Evolutionary conservation across 441 rosid genomes (phyloP).

Genomic region (Populus tomentosa): DNA sequence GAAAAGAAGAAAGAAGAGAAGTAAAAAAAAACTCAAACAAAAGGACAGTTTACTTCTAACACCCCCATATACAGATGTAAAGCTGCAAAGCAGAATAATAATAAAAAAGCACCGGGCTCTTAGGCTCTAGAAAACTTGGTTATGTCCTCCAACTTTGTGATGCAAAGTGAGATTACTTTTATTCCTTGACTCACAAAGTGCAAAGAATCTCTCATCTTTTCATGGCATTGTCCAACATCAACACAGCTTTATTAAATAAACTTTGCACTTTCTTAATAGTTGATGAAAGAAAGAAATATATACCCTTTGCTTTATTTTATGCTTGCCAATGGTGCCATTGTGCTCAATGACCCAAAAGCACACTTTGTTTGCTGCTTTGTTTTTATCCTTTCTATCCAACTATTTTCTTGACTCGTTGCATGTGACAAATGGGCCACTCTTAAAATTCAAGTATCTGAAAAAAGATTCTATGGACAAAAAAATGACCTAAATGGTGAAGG

Average conservation of each 20-base stretch:
- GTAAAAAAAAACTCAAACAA: too few species aligned
- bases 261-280: neutral
- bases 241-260: slow-evolving; percentile 6
- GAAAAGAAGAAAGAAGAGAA: too few species aligned
- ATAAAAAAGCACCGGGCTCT: neutral
- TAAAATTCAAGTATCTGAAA: neutral
- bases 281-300: neutral
- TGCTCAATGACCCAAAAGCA: slow-evolving; percentile 5
- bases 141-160: too few species aligned
- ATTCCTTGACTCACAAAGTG: slow-evolving; percentile 11
- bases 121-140: neutral
- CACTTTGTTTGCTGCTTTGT: slow-evolving; percentile 3
- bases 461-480: neutral
- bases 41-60: too few species aligned
- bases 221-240: neutral
- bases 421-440: slow-evolving; percentile 24
- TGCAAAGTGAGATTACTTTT: slow-evolving; percentile 1
- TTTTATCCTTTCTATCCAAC: neutral
- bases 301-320: neutral
- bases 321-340: neutral
- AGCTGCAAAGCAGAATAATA: neutral
- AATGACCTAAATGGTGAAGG: neutral
- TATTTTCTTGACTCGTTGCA: slow-evolving; percentile 16
- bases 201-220: neutral
- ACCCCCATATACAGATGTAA: neutral